A percentile compares a stretch with the other conserved stretches of the same genome.
These are phyloP conservation scores for Hemisphaericaspora lyxosophila DNA, from an alignment of 1,139 yeast species.

Conservation along the genomic window DNA sequence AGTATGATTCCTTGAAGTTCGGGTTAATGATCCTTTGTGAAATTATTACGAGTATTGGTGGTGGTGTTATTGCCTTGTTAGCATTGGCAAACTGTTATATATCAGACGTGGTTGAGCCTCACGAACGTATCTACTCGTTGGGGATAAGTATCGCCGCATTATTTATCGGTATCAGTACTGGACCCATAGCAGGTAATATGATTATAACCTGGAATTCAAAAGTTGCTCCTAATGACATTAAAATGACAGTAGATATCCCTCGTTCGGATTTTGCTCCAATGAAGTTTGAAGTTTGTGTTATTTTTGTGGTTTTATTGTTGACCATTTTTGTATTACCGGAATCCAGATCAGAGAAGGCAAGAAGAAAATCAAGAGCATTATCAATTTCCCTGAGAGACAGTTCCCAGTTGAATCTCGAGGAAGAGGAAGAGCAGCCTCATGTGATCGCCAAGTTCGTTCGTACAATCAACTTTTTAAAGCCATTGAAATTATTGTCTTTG, in stretches of 20 bases:
- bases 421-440: slow-evolving; percentile 2
- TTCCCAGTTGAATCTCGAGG: slow-evolving; percentile 7
- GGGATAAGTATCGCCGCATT: slow-evolving; percentile 59
- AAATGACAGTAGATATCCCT: slow-evolving; percentile 9
- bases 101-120: slow-evolving; percentile 61
- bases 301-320: slow-evolving; percentile 29
- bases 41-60: slow-evolving; percentile 50
- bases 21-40: slow-evolving; percentile 35
- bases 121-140: slow-evolving; percentile 52
- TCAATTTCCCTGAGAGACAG: slow-evolving; percentile 23
- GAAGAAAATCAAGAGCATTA: slow-evolving; percentile 47
- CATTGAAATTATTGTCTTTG: slow-evolving; percentile 45
- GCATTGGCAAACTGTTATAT: slow-evolving; percentile 61
- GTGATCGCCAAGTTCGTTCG: slow-evolving; percentile 2
- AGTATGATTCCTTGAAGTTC: slow-evolving; percentile 31
- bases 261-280: slow-evolving; percentile 29
- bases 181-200: slow-evolving; percentile 61
- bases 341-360: slow-evolving; percentile 50
- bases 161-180: slow-evolving; percentile 61
- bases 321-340: slow-evolving; percentile 52
- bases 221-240: slow-evolving; percentile 3
- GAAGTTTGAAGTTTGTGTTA: slow-evolving; percentile 26
- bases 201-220: slow-evolving; percentile 19
- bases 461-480: slow-evolving; percentile 36
- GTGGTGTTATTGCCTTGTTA: slow-evolving; percentile 51